Base-by-base conservation (phyloP, 2,329 filamentous ascomycete genomes). In the Botrytis byssoidea region DNA sequence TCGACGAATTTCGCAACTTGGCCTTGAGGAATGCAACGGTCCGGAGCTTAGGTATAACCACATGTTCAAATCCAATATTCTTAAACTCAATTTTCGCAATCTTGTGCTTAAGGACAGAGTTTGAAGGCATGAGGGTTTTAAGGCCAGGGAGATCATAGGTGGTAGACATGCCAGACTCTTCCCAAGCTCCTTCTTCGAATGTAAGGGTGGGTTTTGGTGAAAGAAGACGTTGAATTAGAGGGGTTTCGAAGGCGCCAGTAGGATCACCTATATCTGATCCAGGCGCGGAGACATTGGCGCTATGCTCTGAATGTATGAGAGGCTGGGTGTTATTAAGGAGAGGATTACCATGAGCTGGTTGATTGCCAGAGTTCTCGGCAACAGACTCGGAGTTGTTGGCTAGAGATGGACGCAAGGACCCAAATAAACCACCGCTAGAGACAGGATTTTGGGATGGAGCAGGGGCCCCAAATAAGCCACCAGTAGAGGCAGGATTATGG, bases 21-120 rank as follows among this genome's bases (percentile, higher is more conserved):
- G 88, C 88, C 74, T 87, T 86, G 70, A 91, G 85, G 82, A 89
- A 90, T 1, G 89, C 89, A 4, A 83, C 86, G 3, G 87, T 84
- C 73, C 87, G 86, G 77, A 89, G 86, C 81, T 91, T 91, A 72
- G 89, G 86, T 5, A 91, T 85, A 48, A 89, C 80, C 67, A 88
- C 87, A 80, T 90, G 86, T 63, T 84, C 85, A 80, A 91, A 89
- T 48, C 81, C 75, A 44, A 90, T 83, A 72, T 84, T 82, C 37
- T 83, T 79, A 74, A 90, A 87, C 16, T 82, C 79, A 65, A 91
- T 81, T 66, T 87, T 85, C 1, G 87, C 86, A 65, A 91, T 87
- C 72, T 89, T 88, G 80, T 91, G 89, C 80, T 89, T 88, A 29
- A 85, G 86, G 0, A 84, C 82, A 0, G 84, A 85, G 44, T 84